Percentiles rank a stretch among this genome's conserved stretches.
Evolutionary conservation across 176 grass and related monocot species (phyloP).

Genomic region (Raddia distichophylla): DNA sequence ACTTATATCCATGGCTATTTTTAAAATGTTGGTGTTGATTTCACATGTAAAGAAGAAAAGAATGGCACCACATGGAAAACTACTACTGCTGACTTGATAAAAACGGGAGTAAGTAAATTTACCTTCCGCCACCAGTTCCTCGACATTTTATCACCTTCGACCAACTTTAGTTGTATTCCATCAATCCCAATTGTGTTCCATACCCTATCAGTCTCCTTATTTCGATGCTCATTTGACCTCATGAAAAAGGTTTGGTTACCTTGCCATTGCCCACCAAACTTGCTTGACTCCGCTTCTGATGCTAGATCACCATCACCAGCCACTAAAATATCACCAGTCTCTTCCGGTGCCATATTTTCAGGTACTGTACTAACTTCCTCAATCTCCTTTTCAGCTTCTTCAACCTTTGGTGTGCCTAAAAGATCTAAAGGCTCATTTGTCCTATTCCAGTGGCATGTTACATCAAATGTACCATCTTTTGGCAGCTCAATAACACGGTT

Average conservation of each 20-base stretch:
- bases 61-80: conserved; percentile 12
- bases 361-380: neutral
- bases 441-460: conserved; percentile 73
- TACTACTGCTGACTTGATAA: neutral
- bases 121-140: conserved; percentile 98
- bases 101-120: conserved; percentile 30
- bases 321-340: neutral
- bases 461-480: conserved; percentile 61
- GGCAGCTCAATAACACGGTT: conserved; percentile 70
- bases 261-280: conserved; percentile 77
- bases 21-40: neutral
- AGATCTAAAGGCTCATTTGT: conserved; percentile 66
- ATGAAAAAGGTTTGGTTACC: conserved; percentile 73
- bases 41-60: neutral
- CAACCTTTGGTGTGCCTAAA: conserved; percentile 28
- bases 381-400: conserved; percentile 13
- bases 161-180: conserved; percentile 62
- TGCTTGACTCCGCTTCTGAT: conserved; percentile 41
- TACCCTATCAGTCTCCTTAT: conserved; percentile 51
- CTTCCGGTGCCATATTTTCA: conserved; percentile 24
- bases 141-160: conserved; percentile 74
- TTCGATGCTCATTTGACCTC: conserved; percentile 76
- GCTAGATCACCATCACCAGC: neutral
- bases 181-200: conserved; percentile 76
- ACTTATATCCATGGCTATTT: neutral